These are phyloP conservation scores for Tetrapisispora phaffii DNA, from an alignment of 805 yeast genomes.

Conservation along the genomic window DNA sequence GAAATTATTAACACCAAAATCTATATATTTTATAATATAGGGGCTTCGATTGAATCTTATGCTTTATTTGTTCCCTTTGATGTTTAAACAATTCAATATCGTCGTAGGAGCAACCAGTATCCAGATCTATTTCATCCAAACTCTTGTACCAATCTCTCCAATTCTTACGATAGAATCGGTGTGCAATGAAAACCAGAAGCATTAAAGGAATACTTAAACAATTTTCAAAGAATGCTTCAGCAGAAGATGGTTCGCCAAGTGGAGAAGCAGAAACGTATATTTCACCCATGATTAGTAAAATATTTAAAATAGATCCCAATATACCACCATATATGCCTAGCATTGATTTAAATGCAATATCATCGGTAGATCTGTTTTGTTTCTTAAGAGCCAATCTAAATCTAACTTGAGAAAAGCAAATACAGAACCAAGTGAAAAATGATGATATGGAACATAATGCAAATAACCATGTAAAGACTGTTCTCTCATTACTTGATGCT, in stretches of 20 bases:
- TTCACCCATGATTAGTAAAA: slow-evolving; percentile 44
- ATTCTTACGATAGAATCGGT: slow-evolving; percentile 41
- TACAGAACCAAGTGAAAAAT: slow-evolving; percentile 72
- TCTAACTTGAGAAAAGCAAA: slow-evolving; percentile 57
- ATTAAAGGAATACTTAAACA: slow-evolving; percentile 62
- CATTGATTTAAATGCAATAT: slow-evolving; percentile 41
- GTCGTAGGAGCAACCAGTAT: slow-evolving; percentile 46
- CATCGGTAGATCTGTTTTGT: slow-evolving; percentile 41
- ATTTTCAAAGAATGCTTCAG: slow-evolving; percentile 49
- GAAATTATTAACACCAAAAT: slow-evolving; percentile 26
- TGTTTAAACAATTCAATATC: slow-evolving; percentile 41
- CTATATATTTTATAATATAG: slow-evolving; percentile 27
- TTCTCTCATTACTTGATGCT: slow-evolving; percentile 49
- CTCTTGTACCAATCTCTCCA: slow-evolving; percentile 31
- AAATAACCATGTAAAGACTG: slow-evolving; percentile 63
- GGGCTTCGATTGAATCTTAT: slow-evolving; percentile 23
- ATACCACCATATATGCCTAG: slow-evolving; percentile 37
- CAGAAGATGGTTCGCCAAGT: slow-evolving; percentile 42
- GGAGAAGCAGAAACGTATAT: slow-evolving; percentile 67
- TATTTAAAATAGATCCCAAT: slow-evolving; percentile 39
- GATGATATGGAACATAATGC: slow-evolving; percentile 72
- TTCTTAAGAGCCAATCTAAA: slow-evolving; percentile 47
- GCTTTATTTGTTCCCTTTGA: slow-evolving; percentile 31
- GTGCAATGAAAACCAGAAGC: slow-evolving; percentile 45
- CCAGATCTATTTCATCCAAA: slow-evolving; percentile 46